These are phyloP conservation scores for Claviceps maximensis DNA, from an alignment of 2,329 filamentous ascomycete genomes.

Conservation along the genomic window DNA sequence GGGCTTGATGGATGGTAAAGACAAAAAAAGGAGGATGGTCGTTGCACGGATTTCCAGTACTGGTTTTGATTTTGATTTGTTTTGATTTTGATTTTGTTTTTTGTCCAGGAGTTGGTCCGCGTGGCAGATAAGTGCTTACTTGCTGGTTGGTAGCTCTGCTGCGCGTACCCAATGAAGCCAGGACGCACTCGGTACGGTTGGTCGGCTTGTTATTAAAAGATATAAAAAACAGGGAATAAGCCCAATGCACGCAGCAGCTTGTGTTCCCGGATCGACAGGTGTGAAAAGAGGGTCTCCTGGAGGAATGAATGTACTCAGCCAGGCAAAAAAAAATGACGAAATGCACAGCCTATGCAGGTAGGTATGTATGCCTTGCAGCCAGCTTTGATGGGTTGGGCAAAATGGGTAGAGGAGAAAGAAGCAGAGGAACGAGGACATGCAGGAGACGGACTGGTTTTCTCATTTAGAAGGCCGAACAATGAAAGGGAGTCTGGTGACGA, in stretches of 20 bases:
- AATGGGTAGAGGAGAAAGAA: neutral
- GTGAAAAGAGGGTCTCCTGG: conserved; percentile 7
- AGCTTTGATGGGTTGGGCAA: neutral
- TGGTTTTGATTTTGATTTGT: neutral
- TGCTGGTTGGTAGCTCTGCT: neutral
- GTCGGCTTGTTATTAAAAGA: neutral
- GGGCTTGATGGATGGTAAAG: neutral
- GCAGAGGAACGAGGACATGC: neutral
- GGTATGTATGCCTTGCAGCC: neutral
- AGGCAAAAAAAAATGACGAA: neutral
- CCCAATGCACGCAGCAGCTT: neutral
- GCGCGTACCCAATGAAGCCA: neutral
- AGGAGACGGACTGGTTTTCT: neutral
- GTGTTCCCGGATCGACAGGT: neutral
- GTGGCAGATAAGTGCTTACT: neutral
- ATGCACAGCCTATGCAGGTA: neutral
- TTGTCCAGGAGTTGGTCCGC: neutral
- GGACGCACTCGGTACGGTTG: neutral
- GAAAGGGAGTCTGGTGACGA: neutral
- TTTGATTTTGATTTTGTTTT: neutral
- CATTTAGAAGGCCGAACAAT: neutral
- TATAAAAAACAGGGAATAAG: neutral
- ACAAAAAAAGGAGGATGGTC: neutral
- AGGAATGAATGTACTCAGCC: neutral
- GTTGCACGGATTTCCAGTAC: neutral